phyloP scores from a whole-genome alignment of 345 rosid genomes.

The Melaleuca quinquenervia region DNA sequence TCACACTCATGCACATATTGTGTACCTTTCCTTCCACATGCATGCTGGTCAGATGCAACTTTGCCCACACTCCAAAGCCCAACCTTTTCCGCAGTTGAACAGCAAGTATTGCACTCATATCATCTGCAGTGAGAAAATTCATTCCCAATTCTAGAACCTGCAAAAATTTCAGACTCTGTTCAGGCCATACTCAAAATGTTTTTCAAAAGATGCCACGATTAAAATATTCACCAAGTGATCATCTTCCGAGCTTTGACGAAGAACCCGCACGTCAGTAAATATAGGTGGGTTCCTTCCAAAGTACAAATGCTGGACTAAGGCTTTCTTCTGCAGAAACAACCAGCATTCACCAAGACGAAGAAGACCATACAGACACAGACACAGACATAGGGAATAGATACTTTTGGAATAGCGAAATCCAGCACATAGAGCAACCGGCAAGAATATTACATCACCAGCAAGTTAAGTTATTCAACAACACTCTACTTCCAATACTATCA shows the following conservation, averaged over 20 bases:
- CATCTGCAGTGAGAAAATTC: conserved; percentile 91
- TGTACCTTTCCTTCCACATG: conserved; percentile 99
- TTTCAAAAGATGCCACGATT: not conserved
- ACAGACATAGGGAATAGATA: not conserved
- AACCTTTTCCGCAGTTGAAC: conserved; percentile 74
- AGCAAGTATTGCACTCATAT: conserved; percentile 82
- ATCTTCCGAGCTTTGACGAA: conserved; percentile 52
- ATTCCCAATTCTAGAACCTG: conserved; percentile 88
- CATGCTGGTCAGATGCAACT: conserved; percentile 92
- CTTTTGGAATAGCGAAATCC: not conserved
- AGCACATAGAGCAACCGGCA: not conserved
- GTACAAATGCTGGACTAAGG: conserved; percentile 69
- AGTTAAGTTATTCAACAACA: not conserved
- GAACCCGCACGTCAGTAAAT: conserved; percentile 81
- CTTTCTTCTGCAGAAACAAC: conserved; percentile 52
- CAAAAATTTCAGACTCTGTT: not conserved
- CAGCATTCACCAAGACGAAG: not conserved
- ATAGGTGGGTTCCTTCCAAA: conserved; percentile 93
- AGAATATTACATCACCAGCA: not conserved
- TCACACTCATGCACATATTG: not conserved
- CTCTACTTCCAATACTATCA: not conserved
- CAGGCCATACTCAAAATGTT: not conserved
- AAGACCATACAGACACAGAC: not conserved
- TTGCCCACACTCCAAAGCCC: conserved; percentile 91
- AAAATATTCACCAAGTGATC: conserved; percentile 69